phyloP scores from a whole-genome alignment of 2,329 filamentous ascomycete genomes.

The Hypoxylon sp. region DNA sequence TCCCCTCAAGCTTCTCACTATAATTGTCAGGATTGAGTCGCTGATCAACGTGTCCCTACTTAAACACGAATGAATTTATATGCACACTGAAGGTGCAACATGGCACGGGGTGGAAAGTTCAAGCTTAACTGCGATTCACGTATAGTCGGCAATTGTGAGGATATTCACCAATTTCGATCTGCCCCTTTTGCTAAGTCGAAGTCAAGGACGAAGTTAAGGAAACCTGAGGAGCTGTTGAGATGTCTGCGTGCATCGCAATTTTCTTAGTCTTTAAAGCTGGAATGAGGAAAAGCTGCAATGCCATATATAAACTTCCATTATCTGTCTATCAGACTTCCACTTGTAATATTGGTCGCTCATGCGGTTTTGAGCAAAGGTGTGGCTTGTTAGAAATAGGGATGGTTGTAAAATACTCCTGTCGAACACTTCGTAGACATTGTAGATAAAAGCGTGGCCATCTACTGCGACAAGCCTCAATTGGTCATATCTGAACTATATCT shows the following conservation, averaged over 20 bases:
- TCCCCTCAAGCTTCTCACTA: background rate
- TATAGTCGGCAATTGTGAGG: too few relatives aligned
- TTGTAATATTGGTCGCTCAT: background rate
- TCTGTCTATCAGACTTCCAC: too few relatives aligned
- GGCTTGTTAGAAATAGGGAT: slow-evolving; percentile 55
- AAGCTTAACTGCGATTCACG: too few relatives aligned
- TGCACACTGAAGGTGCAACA: too few relatives aligned
- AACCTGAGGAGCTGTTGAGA: background rate
- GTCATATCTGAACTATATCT: slow-evolving; percentile 3
- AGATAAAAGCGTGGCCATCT: background rate
- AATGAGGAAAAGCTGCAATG: background rate
- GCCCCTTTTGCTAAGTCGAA: too few relatives aligned
- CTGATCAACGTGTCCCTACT: background rate
- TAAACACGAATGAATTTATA: background rate
- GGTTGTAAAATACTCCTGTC: slow-evolving; percentile 56
- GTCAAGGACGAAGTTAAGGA: too few relatives aligned
- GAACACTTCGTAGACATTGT: background rate
- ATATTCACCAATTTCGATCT: too few relatives aligned
- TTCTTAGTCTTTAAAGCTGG: background rate
- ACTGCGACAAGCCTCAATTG: background rate
- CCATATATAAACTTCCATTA: background rate
- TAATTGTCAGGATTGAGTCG: background rate
- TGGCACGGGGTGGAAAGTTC: background rate
- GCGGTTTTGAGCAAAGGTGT: background rate
- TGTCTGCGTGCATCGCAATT: background rate